Evolutionary conservation across 768 basidiomycete species (phyloP), one percentile per base, ranked within the genome.

Genomic region (Leucocoprinus sp.): DNA sequence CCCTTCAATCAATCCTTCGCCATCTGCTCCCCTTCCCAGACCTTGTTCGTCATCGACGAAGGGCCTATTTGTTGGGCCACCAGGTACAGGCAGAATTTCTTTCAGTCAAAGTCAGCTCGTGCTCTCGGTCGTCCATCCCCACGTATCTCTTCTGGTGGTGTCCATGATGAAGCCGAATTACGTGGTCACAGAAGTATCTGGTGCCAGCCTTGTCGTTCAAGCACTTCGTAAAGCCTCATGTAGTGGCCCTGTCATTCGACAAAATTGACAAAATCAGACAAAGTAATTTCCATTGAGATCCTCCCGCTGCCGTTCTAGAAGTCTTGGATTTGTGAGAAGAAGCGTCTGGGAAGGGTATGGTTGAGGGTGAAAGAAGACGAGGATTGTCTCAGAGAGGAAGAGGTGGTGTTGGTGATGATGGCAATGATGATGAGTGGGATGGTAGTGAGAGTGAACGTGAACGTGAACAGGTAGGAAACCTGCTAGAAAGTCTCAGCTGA

Each of bases 231-330:
- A 88, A 57, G 87, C 87, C 0, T 88, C 88, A 5, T 70, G 88
- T 37, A n/a, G 79, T 82, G 8, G 85, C 96, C 4, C 68, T 95
- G 42, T 64, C 96, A 23, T 66, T 93, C 66, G 93, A 96, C 56
- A 93, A 96, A 61, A 80, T 96, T 35, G 93, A 96, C 65, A 96
- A 96, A 64, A 76, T 91, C 45, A 84, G 84, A 0, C 82, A 84
- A 45, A 84, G 76, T 54, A 91, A 86, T 56, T 86, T 87, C 66
- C 92, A 95, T 54, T 93, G 93, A 0, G 92, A 95, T 60, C 93
- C 93, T 11, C 79, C 78, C 2, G 93, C 93, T 29, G 93, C 93
- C 0, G 62, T 97, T 49, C 65, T 97, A 3, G 93, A 97, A 56
- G 91, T 93, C 0, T 71, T 97, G 42, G 93, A 96, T 59, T n/a